Base-by-base conservation (phyloP, 768 basidiomycete genomes). In the Boletus coccyginus region DNA sequence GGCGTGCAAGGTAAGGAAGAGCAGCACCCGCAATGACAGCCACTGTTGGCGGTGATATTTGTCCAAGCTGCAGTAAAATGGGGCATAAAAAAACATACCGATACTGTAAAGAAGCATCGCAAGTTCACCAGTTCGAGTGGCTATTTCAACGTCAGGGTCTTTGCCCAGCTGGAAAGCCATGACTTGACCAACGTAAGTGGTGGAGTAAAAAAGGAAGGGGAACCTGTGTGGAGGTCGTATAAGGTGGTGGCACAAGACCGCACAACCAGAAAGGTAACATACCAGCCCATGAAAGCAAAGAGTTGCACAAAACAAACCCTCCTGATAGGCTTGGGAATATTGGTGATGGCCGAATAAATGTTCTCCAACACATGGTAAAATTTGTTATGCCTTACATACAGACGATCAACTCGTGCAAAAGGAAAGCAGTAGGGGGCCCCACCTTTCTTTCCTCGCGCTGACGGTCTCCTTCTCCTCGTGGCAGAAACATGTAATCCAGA, bases 231-330 rank as follows among this genome's bases (percentile, higher is more conserved):
- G 24, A 43, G 21, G 14, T 53, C 19, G 10, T 33, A 24, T 67
- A 29, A 50, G 21, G 63, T 50, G 46, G 64, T 40, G 41, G 53
- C 46, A 33, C 17, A 31, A 11, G 24, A 46, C 41, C 45, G 43
- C 42, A 43, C 27, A 42, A 52, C 21, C 38, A 29, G 17, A 46
- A 44, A 43, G 13, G 1, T 12, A 24, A 74, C 84, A 31, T 63
- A 88, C 92, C 95, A 98, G 61, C 92, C 94, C 92, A 96, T 96
- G 70, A 96, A 98, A 3, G 95, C 94, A 68, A 92, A 95, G 17
- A 98, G 73, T 66, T 98, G 95, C 4, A 97, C 94, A 65, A 88
- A 86, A 69, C 95, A 98, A 12, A 98, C 95, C 29, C 91, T 82
- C 48, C 86, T 84, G 43, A 98, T 87, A 13, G 93, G 88, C 60